phyloP scores from a whole-genome alignment of 2,329 filamentous ascomycete genomes.

The Penicillium sumatraense region DNA sequence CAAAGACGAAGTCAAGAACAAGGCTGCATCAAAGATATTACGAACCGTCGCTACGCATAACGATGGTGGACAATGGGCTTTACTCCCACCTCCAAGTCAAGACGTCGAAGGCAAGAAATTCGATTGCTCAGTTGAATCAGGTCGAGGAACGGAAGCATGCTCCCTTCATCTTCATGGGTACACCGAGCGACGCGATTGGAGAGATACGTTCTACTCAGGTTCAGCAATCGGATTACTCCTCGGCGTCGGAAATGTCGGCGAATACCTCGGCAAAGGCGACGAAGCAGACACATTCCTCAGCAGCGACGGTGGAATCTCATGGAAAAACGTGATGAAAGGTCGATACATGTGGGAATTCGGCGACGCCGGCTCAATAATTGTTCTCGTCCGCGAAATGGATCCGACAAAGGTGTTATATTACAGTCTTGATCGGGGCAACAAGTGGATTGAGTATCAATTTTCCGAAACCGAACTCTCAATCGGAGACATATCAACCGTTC shows the following conservation, averaged over 20 bases:
- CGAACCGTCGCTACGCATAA: conserved; percentile 96
- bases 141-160: conserved; percentile 66
- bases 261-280: conserved; percentile 66
- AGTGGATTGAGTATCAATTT: conserved; percentile 79
- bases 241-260: conserved; percentile 87
- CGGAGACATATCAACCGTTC: conserved; percentile 81
- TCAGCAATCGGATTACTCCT: conserved; percentile 91
- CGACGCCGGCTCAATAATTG: conserved; percentile 90
- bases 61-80: conserved; percentile 86
- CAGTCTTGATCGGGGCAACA: conserved; percentile 78
- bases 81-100: conserved; percentile 71
- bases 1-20: conserved; percentile 62
- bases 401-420: conserved; percentile 74
- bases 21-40: conserved; percentile 74
- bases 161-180: conserved; percentile 93
- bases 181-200: conserved; percentile 81
- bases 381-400: conserved; percentile 75
- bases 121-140: conserved; percentile 64
- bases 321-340: conserved; percentile 85
- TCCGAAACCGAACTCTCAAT: conserved; percentile 72
- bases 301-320: conserved; percentile 84
- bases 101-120: conserved; percentile 74
- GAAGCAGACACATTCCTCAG: conserved; percentile 91
- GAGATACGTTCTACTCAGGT: conserved; percentile 84
- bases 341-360: conserved; percentile 93